Percentiles rank a stretch among this genome's conserved stretches.
phyloP scores from a whole-genome alignment of 202 grass and related monocot genomes.

The Zizania palustris region DNA sequence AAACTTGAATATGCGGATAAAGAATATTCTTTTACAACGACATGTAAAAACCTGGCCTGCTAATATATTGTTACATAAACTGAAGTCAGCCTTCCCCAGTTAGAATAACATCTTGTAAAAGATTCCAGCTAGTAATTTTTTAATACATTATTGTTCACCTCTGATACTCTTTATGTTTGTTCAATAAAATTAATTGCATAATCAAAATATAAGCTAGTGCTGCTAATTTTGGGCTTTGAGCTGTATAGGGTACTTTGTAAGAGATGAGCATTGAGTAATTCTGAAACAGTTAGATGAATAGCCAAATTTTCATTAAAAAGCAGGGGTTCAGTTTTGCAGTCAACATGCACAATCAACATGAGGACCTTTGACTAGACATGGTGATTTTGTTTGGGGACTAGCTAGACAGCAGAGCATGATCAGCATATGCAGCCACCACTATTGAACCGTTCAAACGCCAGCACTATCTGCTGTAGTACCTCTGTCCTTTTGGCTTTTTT shows the following conservation, averaged over 20 bases:
- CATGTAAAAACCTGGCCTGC: not conserved
- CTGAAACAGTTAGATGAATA: not conserved
- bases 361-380: constrained; percentile 17
- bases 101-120: not conserved
- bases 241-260: not conserved
- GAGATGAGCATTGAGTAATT: not conserved
- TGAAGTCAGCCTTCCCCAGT: constrained; percentile 10
- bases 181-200: not conserved
- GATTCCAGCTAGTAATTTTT: not conserved
- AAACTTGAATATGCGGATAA: not conserved
- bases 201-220: not conserved
- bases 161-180: constrained; percentile 2
- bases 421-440: no score
- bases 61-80: constrained; percentile 14
- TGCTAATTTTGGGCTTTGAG: constrained; percentile 24
- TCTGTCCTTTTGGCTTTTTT: constrained; percentile 8
- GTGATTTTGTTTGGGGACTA: not conserved
- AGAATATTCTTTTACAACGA: constrained; percentile 23
- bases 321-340: not conserved
- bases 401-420: no score
- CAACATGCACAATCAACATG: not conserved
- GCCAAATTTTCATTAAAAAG: not conserved
- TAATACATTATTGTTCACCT: constrained; percentile 5
- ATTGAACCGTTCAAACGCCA: no score
- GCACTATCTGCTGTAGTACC: constrained; percentile 10